These are phyloP conservation scores for Draba incana DNA, from an alignment of 345 rosid genomes.

Conservation along the genomic window DNA sequence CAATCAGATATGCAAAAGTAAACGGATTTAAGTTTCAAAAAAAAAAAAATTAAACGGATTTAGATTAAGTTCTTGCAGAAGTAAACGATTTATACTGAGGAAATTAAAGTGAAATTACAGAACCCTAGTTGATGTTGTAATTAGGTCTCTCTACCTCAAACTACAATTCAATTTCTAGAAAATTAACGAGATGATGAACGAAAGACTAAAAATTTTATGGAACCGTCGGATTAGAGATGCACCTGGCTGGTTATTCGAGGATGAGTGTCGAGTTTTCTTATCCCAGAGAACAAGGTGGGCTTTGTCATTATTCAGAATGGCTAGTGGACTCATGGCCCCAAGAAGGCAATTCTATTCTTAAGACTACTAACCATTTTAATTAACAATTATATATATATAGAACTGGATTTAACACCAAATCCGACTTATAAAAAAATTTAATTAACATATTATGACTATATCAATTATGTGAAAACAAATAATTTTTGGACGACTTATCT, in stretches of 20 bases:
- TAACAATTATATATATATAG: too few relatives aligned
- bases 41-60: not conserved
- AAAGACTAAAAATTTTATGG: not conserved
- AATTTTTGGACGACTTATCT: too few relatives aligned
- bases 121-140: too few relatives aligned
- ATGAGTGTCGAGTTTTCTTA: not conserved
- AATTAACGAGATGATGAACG: not conserved
- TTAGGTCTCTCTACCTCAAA: too few relatives aligned
- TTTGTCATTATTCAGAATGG: not conserved
- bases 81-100: not conserved
- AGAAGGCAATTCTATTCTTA: not conserved
- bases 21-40: too few relatives aligned
- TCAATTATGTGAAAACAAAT: too few relatives aligned
- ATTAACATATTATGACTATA: too few relatives aligned
- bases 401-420: too few relatives aligned
- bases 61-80: constrained; percentile 15
- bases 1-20: not conserved
- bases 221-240: not conserved
- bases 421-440: too few relatives aligned
- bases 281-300: not conserved
- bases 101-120: too few relatives aligned
- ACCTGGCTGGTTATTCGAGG: too few relatives aligned
- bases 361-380: too few relatives aligned
- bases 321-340: not conserved
- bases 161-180: not conserved